Base-by-base conservation (phyloP, 345 rosid species). In the Dimocarpus longan region DNA sequence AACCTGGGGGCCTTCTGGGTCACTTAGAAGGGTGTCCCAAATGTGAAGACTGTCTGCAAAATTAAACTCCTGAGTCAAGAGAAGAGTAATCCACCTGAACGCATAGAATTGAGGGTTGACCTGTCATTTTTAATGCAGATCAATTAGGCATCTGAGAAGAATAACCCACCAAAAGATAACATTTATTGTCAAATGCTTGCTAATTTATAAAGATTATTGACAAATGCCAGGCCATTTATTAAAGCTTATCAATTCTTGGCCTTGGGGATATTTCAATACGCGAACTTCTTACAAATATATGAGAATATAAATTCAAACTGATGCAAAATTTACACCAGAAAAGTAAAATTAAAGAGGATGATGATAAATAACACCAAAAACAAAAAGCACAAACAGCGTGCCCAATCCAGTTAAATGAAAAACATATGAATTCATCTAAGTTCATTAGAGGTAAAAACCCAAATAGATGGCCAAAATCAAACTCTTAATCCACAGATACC, bases 21-120 rank as follows among this genome's bases (percentile, higher is more conserved):
- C 99, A 65, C 99, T 93, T 65, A 95, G 88, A 75, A 95, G 97
- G 1, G 95, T 88, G 82, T 95, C 98, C 99, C 99, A 95, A 60
- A 95, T 91, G 79, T 90, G 98, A 80, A 95, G 95, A 81, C 95
- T 87, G 81, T 92, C 98, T 0, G 92, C 91, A 64, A 95, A 95
- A 85, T 92, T 88, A 89, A 93, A 95, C 77, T 95, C 99, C 80
- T 94, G 99, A 4, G 99, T 95, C 87, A 95, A 86, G 43, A 95
- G 95, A 74, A 95, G 95, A 72, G 99, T 95, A 82, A 95, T 95
- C 99, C 99, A 95, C 86, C 99, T 88, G 82, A 95, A 95, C n/a
- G 98, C 98, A 69, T 95, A 95, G 75, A 95, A 95, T 50, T 93
- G 98, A 64, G 98, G 98, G 82, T 95, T 95, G 74, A 95, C 94